Conservation (phyloP, 768 basidiomycete genomes). For the Boletus reticuloceps region DNA sequence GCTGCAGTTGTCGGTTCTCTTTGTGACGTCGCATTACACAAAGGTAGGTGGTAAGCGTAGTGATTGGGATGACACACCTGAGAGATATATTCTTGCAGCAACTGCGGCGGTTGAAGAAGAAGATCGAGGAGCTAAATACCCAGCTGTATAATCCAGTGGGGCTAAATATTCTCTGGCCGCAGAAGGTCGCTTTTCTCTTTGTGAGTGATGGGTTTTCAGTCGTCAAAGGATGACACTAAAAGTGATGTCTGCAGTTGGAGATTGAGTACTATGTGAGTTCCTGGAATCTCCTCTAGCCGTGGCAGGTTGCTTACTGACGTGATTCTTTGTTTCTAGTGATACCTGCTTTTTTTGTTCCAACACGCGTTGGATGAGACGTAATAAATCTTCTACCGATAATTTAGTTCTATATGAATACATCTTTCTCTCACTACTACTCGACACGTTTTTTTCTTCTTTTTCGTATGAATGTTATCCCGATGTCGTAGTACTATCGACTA, state of each 20-base stretch:
- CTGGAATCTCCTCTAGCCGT: neutral
- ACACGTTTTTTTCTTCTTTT: neutral
- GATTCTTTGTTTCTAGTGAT: constrained; percentile 14
- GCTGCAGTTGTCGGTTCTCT: constrained; percentile 73
- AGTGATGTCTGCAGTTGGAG: constrained; percentile 63
- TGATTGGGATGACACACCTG: constrained; percentile 4
- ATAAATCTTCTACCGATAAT: constrained; percentile 5
- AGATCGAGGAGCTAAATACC: constrained; percentile 68
- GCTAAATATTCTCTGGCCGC: constrained; percentile 84
- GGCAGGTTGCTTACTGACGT: neutral
- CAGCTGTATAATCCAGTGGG: constrained; percentile 83
- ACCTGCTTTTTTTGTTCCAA: constrained; percentile 7
- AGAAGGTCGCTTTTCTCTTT: constrained; percentile 83
- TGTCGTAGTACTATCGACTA: constrained; percentile 1
- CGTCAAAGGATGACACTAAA: neutral
- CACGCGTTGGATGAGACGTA: neutral
- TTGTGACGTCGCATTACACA: constrained; percentile 75
- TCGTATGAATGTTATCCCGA: neutral
- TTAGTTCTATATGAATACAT: constrained; percentile 5
- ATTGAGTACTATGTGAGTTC: constrained; percentile 87
- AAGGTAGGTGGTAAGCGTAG: constrained; percentile 47
- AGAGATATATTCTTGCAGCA: constrained; percentile 49
- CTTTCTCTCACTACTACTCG: constrained; percentile 5
- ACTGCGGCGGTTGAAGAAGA: constrained; percentile 60
- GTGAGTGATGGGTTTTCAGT: constrained; percentile 51